A percentile compares a stretch with the other conserved stretches of the same genome.
These are phyloP conservation scores for Alternaria gaisen DNA, from an alignment of 2,329 filamentous ascomycete species.

Conservation along the genomic window DNA sequence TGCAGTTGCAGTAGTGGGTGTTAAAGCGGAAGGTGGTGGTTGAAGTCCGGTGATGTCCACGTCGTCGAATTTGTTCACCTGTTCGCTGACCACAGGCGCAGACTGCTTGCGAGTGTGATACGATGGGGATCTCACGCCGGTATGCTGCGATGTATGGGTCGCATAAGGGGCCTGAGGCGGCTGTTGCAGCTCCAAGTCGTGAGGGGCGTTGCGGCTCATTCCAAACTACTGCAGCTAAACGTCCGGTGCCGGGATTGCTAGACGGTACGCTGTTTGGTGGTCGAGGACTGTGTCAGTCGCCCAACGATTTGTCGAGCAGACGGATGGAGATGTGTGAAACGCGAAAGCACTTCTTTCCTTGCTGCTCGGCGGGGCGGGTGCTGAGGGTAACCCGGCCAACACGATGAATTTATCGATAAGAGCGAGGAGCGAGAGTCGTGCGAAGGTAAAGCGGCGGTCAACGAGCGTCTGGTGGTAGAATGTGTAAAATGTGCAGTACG, in stretches of 20 bases:
- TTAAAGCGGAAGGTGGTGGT: slow-evolving; percentile 48
- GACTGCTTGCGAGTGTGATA: slow-evolving; percentile 37
- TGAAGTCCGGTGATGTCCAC: slow-evolving; percentile 42
- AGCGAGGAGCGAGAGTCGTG: slow-evolving; percentile 16
- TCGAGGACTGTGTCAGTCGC: slow-evolving; percentile 34
- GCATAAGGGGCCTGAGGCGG: slow-evolving; percentile 40
- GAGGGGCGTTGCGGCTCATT: slow-evolving; percentile 34
- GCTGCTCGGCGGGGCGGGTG: slow-evolving; percentile 4
- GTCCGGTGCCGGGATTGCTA: slow-evolving; percentile 10
- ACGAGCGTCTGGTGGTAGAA: slow-evolving; percentile 19
- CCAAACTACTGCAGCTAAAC: slow-evolving; percentile 25
- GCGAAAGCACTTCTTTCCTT: slow-evolving; percentile 25
- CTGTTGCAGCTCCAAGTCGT: slow-evolving; percentile 27
- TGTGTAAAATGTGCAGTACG: slow-evolving; percentile 23
- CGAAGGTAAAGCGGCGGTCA: slow-evolving; percentile 22
- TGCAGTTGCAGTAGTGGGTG: slow-evolving; percentile 37
- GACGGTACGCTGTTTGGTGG: slow-evolving; percentile 22
- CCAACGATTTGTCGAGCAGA: slow-evolving; percentile 23
- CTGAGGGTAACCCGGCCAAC: slow-evolving; percentile 26
- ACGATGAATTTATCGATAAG: slow-evolving; percentile 25
- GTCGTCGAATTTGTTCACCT: slow-evolving; percentile 42
- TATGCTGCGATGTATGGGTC: slow-evolving; percentile 40
- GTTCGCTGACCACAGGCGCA: slow-evolving; percentile 28
- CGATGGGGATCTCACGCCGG: slow-evolving; percentile 25
- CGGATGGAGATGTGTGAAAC: slow-evolving; percentile 42